phyloP scores from a whole-genome alignment of 345 rosid genomes.

The Noccaea bulbosa region DNA sequence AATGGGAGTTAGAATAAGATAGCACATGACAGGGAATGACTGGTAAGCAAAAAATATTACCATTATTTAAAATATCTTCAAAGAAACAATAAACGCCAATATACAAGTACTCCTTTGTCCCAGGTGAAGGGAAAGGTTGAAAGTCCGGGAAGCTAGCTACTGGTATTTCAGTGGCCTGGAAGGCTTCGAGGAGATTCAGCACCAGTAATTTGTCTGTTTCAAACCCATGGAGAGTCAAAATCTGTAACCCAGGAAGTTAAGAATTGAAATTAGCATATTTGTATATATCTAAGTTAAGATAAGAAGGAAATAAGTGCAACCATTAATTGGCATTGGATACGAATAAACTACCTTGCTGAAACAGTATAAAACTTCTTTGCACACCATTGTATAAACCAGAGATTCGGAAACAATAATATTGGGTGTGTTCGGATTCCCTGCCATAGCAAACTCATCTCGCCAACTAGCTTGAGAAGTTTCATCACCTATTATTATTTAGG shows the following conservation, averaged over 20 bases:
- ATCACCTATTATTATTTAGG: conserved; percentile 51
- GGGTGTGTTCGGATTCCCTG: conserved; percentile 61
- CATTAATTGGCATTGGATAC: neutral
- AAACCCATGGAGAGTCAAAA: conserved; percentile 59
- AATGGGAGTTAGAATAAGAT: conserved; percentile 21
- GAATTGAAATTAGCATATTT: conserved; percentile 9
- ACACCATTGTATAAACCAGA: conserved; percentile 54
- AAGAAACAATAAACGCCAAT: conserved; percentile 65
- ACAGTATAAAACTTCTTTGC: conserved; percentile 69
- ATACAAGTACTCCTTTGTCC: conserved; percentile 65
- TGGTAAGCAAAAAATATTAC: conserved; percentile 42
- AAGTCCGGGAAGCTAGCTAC: conserved; percentile 46
- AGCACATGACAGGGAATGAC: conserved; percentile 8
- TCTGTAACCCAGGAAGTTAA: conserved; percentile 45
- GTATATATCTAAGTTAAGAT: conserved; percentile 18
- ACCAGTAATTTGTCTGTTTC: conserved; percentile 55
- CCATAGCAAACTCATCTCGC: conserved; percentile 56
- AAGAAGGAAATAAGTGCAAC: neutral
- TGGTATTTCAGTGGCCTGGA: conserved; percentile 56
- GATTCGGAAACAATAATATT: conserved; percentile 52
- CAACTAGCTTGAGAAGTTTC: conserved; percentile 68
- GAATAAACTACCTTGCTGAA: conserved; percentile 61
- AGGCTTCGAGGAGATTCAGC: conserved; percentile 64
- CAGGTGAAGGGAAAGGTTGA: conserved; percentile 56
- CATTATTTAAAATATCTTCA: conserved; percentile 61